Percentiles rank a stretch among this genome's conserved stretches.
Conservation (phyloP, 768 basidiomycete genomes). For the Boletus rufocinnamomeus region DNA sequence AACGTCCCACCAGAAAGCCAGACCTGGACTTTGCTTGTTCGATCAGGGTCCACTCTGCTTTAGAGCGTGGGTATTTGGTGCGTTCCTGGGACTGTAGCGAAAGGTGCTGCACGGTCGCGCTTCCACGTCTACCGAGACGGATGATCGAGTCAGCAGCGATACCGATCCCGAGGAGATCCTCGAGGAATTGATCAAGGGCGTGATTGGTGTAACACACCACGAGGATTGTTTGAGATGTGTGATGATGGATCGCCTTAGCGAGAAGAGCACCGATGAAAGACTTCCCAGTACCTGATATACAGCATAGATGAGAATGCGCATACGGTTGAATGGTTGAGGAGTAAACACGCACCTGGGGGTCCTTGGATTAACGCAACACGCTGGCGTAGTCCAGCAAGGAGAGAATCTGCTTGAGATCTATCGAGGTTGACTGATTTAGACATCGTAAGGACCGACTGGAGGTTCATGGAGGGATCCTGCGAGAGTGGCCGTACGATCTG, state of each 20-base stretch:
- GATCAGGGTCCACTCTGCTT: conserved; percentile 44
- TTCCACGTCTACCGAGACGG: conserved; percentile 60
- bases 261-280: conserved; percentile 71
- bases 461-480: conserved; percentile 39
- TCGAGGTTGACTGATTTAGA: conserved; percentile 51
- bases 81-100: conserved; percentile 44
- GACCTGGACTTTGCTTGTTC: conserved; percentile 38
- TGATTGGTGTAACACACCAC: conserved; percentile 78
- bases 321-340: neutral
- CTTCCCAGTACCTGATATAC: conserved; percentile 63
- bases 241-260: conserved; percentile 58
- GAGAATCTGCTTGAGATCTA: conserved; percentile 45
- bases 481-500: conserved; percentile 33
- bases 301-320: neutral
- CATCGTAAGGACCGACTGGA: conserved; percentile 40
- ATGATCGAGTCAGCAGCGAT: conserved; percentile 53
- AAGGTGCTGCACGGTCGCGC: conserved; percentile 47
- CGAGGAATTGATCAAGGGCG: conserved; percentile 69
- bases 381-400: conserved; percentile 57
- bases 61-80: conserved; percentile 24
- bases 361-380: conserved; percentile 66
- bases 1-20: conserved; percentile 9
- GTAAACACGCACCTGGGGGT: conserved; percentile 55
- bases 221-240: conserved; percentile 51
- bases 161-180: conserved; percentile 60